phyloP scores from a whole-genome alignment of 306 rosid species.

The Vigna hirtella region DNA sequence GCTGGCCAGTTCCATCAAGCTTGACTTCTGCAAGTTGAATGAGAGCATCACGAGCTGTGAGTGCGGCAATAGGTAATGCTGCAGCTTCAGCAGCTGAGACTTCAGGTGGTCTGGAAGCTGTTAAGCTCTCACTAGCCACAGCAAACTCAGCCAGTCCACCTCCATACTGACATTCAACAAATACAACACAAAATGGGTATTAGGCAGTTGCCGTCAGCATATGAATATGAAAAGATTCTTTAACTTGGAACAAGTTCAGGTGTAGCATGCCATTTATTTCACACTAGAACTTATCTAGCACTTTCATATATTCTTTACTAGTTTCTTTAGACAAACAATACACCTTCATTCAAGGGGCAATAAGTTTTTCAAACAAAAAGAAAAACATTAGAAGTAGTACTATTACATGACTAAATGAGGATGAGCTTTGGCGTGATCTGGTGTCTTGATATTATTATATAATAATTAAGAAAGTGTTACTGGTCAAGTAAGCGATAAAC shows the following conservation, averaged over 20 bases:
- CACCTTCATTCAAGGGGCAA: background rate
- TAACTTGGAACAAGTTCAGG: background rate
- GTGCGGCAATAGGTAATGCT: slow-evolving; percentile 65
- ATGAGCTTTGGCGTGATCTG: background rate
- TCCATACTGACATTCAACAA: slow-evolving; percentile 60
- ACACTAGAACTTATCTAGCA: background rate
- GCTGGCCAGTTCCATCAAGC: slow-evolving; percentile 63
- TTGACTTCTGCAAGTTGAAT: slow-evolving; percentile 67
- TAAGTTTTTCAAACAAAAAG: background rate
- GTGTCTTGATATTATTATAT: background rate
- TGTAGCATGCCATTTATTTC: slow-evolving; percentile 7
- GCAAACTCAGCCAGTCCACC: slow-evolving; percentile 76
- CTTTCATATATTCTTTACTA: background rate
- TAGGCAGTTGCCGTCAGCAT: background rate
- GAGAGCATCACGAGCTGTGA: slow-evolving; percentile 73
- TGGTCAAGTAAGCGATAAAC: background rate
- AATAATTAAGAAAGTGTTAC: background rate
- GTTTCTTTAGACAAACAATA: background rate
- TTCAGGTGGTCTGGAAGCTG: slow-evolving; percentile 60
- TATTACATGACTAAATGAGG: slow-evolving; percentile 1
- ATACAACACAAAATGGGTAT: slow-evolving; percentile 2
- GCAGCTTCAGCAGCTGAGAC: slow-evolving; percentile 71
- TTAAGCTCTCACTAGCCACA: slow-evolving; percentile 53
- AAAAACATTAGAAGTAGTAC: background rate
- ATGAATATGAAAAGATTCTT: slow-evolving; percentile 1